Evolutionary conservation across 805 yeast genomes (phyloP).

Genomic region (Huiozyma sinensis): DNA sequence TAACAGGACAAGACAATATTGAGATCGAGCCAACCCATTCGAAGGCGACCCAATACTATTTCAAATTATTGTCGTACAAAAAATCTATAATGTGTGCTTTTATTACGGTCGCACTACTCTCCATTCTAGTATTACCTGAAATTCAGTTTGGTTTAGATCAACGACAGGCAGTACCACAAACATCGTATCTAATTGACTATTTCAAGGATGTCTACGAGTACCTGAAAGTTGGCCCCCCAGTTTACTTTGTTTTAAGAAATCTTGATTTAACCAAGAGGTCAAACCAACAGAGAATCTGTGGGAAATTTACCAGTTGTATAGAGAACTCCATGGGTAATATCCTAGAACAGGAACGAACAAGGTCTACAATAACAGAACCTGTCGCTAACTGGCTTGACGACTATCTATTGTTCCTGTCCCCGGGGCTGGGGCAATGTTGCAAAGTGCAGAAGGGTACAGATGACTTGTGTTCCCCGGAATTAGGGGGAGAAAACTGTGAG

Average conservation of each 20-base stretch:
- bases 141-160: slow-evolving; percentile 81
- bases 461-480: slow-evolving; percentile 48
- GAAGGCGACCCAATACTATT: slow-evolving; percentile 34
- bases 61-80: slow-evolving; percentile 42
- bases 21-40: slow-evolving; percentile 1
- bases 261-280: slow-evolving; percentile 49
- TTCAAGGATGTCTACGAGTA: slow-evolving; percentile 65
- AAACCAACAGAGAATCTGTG: slow-evolving; percentile 71
- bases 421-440: slow-evolving; percentile 80
- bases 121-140: slow-evolving; percentile 58
- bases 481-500: slow-evolving; percentile 62
- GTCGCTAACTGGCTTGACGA: slow-evolving; percentile 92
- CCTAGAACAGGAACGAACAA: slow-evolving; percentile 71
- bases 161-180: slow-evolving; percentile 73
- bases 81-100: slow-evolving; percentile 46
- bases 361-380: slow-evolving; percentile 69
- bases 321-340: slow-evolving; percentile 70
- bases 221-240: slow-evolving; percentile 84
- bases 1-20: slow-evolving; percentile 3
- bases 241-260: slow-evolving; percentile 70
- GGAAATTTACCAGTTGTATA: slow-evolving; percentile 76
- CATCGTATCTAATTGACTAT: slow-evolving; percentile 71
- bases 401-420: slow-evolving; percentile 76
- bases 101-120: slow-evolving; percentile 51
- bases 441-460: slow-evolving; percentile 45